Evolutionary conservation across 257 asterid genomes (phyloP).

Genomic region (Rubia yunnanensis): DNA sequence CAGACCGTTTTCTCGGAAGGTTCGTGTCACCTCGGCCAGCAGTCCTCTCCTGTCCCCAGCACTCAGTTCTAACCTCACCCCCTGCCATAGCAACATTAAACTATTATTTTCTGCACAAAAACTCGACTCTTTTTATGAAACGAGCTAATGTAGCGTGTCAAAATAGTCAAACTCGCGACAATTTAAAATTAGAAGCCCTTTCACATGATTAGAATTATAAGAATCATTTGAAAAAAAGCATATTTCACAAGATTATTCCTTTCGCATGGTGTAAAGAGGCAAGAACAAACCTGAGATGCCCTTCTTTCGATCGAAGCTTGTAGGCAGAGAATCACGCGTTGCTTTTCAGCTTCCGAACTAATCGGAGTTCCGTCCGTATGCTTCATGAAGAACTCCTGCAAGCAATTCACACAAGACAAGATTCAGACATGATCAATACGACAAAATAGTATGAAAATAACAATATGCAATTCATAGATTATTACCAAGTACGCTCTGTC

Average conservation of each 20-base stretch:
- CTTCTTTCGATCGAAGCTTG: constrained; percentile 72
- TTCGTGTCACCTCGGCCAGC: constrained; percentile 80
- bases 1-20: constrained; percentile 83
- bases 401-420: constrained; percentile 6
- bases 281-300: constrained; percentile 26
- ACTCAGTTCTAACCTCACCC: constrained; percentile 81
- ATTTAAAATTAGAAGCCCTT: no score
- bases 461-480: no score
- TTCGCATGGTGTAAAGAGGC: not conserved
- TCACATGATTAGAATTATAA: no score
- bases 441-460: no score
- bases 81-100: constrained; percentile 36
- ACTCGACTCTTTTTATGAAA: not conserved
- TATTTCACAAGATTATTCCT: not conserved
- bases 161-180: no score
- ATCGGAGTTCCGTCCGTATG: constrained; percentile 75
- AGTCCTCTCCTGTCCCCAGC: constrained; percentile 53
- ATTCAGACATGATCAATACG: not conserved
- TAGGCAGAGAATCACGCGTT: constrained; percentile 66
- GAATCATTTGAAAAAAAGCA: no score
- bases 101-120: not conserved
- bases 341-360: constrained; percentile 70
- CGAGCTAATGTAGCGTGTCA: no score
- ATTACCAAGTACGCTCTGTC: constrained; percentile 68
- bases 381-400: constrained; percentile 78